A percentile compares a stretch with the other conserved stretches of the same genome.
Evolutionary conservation across 257 asterid species (phyloP).

Genomic region (Gentiana straminea): DNA sequence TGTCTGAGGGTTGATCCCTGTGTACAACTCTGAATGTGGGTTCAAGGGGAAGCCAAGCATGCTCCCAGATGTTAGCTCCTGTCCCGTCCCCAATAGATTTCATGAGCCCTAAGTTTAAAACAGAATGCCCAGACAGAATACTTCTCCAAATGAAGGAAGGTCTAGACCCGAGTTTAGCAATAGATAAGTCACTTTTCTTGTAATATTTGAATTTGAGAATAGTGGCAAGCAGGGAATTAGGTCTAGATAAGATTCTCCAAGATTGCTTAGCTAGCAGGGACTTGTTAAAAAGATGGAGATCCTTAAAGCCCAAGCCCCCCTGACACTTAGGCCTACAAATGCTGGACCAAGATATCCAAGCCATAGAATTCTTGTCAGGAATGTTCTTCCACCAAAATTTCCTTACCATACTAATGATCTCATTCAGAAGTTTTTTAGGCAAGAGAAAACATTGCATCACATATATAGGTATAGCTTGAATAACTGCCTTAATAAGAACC

Average conservation of each 20-base stretch:
- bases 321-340: neutral
- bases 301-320: neutral
- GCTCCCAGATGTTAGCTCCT: neutral
- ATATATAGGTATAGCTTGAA: too few species aligned
- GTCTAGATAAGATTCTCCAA: neutral
- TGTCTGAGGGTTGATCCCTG: neutral
- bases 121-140: neutral
- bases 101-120: neutral
- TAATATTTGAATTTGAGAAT: neutral
- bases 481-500: too few species aligned
- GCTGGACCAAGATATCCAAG: neutral
- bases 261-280: neutral
- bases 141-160: neutral
- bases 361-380: neutral
- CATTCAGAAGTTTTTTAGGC: neutral
- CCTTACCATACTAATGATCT: neutral
- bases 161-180: neutral
- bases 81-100: neutral
- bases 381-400: neutral
- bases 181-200: neutral
- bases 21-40: neutral
- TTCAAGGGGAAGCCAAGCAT: neutral
- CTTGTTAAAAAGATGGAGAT: neutral
- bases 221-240: neutral
- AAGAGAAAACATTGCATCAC: too few species aligned